Conservation (phyloP, 148 eudicot genomes). For the Chenopodium formosanum region DNA sequence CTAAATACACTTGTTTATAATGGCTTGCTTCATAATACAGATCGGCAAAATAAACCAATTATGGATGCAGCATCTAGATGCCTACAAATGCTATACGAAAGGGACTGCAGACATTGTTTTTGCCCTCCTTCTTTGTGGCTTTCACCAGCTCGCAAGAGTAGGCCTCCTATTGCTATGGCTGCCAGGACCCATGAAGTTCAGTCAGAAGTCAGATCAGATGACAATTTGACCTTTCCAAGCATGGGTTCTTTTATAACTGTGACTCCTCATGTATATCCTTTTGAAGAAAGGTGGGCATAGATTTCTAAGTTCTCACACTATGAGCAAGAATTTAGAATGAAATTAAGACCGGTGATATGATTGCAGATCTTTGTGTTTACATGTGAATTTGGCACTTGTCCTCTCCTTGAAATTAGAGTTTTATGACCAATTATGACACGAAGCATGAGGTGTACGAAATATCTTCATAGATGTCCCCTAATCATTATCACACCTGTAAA, state of each 20-base stretch:
- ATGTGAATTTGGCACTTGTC: neutral
- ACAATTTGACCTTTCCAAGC: constrained; percentile 45
- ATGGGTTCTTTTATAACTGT: constrained; percentile 70
- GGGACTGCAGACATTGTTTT: constrained; percentile 91
- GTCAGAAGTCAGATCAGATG: constrained; percentile 55
- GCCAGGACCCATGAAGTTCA: constrained; percentile 84
- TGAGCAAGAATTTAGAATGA: neutral
- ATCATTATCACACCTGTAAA: neutral
- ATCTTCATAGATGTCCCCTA: neutral
- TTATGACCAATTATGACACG: neutral
- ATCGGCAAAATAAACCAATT: constrained; percentile 42
- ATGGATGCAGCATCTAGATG: constrained; percentile 81
- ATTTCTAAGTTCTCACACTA: neutral
- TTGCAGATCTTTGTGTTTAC: constrained; percentile 10
- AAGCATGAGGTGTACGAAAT: neutral
- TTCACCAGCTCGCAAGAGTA: constrained; percentile 71
- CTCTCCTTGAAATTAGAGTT: neutral
- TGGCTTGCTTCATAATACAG: constrained; percentile 51
- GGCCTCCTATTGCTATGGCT: constrained; percentile 91
- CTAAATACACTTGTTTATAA: constrained; percentile 85
- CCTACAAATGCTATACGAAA: constrained; percentile 88
- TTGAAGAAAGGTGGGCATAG: constrained; percentile 77
- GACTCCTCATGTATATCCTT: constrained; percentile 87
- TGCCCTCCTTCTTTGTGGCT: constrained; percentile 92
- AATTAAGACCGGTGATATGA: neutral